Conservation (phyloP, 139 green algal species). For the Chlamydomonas sp. region DNA sequence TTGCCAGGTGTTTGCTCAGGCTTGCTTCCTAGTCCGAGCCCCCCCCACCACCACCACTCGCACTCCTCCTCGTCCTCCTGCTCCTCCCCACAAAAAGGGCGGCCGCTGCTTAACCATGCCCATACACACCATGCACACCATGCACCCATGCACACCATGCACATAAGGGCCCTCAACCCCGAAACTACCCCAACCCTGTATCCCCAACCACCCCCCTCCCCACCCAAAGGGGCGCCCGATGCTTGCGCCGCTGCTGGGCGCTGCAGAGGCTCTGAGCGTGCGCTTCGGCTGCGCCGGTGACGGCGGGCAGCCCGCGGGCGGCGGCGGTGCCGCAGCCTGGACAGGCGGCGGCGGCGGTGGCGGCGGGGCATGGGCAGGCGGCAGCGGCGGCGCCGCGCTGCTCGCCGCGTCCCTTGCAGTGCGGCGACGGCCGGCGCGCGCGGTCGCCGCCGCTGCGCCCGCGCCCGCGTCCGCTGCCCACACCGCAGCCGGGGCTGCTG, state of each 20-base stretch:
- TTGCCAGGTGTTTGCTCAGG: too few relatives aligned
- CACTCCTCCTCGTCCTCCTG: too few relatives aligned
- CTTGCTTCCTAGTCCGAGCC: too few relatives aligned
- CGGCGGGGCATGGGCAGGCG: not conserved
- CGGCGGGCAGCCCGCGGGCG: constrained; percentile 10
- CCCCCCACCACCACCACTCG: too few relatives aligned
- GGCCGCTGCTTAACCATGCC: too few relatives aligned
- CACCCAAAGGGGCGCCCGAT: not conserved
- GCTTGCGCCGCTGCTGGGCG: not conserved
- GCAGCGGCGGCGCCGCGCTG: constrained; percentile 1
- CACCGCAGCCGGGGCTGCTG: not conserved
- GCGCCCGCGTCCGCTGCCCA: not conserved
- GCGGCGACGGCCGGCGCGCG: not conserved
- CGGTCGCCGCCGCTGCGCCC: not conserved
- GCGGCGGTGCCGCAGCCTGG: too few relatives aligned
- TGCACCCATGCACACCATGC: too few relatives aligned
- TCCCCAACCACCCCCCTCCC: not conserved
- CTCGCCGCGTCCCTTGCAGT: not conserved
- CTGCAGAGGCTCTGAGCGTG: not conserved
- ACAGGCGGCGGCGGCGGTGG: constrained; percentile 8
- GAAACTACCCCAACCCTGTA: too few relatives aligned
- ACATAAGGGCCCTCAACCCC: too few relatives aligned
- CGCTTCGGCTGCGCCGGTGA: not conserved
- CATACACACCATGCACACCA: too few relatives aligned
- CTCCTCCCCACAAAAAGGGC: too few relatives aligned